Evolutionary conservation across 2,329 filamentous ascomycete genomes (phyloP), one percentile per base, ranked within the genome.

Genomic region (Paecilomyces niveus): DNA sequence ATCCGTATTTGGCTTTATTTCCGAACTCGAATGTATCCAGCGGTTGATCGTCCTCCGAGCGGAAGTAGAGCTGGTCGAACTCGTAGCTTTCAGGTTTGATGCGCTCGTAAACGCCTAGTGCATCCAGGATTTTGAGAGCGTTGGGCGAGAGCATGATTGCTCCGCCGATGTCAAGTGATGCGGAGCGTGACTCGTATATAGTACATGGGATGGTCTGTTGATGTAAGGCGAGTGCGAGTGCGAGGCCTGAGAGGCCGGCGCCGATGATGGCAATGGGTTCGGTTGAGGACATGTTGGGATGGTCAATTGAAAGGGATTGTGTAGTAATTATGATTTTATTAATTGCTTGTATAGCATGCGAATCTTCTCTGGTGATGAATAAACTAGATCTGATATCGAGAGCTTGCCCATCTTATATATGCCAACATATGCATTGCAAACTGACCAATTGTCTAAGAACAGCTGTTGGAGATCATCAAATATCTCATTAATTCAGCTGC

Each of bases 71-170:
- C 0, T 70, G 71, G 1, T 82, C 76, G 60, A 85, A 84, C n/a
- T 79, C 74, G 68, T 77, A 83, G 50, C 78, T 80, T 8, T 77
- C 72, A 0, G 70, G 61, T 7, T 71, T 70, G 54, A 85, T 72
- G 2, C 74, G 72, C 1, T 74, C 53, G 63, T 83, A 83, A 2
- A 84, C 70, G 0, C 74, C 78, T 0, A 86, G 68, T 0, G 65
- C 67, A 61, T 85, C 79, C 0, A 87, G 74, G 45, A 85, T 73
- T 3, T 76, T 75, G 1, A 86, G 75, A 0, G 82, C 81, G 56
- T 86, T 86, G 4, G 84, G 83, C 0, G 83, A 83, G 2, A 86
- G 76, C 79, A 85, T 83, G 31, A 86, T 73, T 0, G 81, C 82
- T 2, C 83, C 83, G 18, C 80, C 80, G 24, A 79, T 78, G 59